Evolutionary conservation across 495 filamentous ascomycete species (phyloP), one percentile per base, ranked within the genome.

Genomic region (Penicillium coffeae): DNA sequence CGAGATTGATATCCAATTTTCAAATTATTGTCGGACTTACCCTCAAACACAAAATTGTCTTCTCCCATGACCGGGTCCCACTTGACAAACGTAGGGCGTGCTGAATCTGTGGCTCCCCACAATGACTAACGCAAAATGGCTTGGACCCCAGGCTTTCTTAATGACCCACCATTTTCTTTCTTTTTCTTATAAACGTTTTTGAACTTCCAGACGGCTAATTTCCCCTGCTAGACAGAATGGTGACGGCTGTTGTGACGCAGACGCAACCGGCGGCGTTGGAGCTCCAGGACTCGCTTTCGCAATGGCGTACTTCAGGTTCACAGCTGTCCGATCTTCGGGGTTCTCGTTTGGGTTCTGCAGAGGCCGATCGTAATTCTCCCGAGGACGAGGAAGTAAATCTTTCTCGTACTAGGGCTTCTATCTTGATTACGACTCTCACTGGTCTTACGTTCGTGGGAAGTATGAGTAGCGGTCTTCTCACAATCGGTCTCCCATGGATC

Each of bases 391-490:
- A 38, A 16, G 34, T 22, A 3, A 20, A 42, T 8, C 14, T 59
- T n/a, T 52, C 54, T 22, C 48, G 51, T n/a, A 25, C 30, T 9
- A 45, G 51, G n/a, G 58, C 54, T 12, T 30, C 54, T 6, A 52
- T 50, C 25, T 16, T 60, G 18, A 47, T 57, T 25, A 48, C 51
- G 9, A 52, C 58, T 9, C 53, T 57, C 3, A 52, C 50, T 0
- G 54, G 58, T 1, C 54, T 55, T 19, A 61, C 58, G 0, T 61
- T 61, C 41, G 48, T 61, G 5, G 54, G 58, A 0, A 55, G 54
- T 19, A 58, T 58, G 54, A 57, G 51, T 38, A 33, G 42, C 40
- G 58, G 58, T 3, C 37, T 61, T 13, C 19, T 58, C 27, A 61
- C 58, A 12, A 46, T 61, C 25, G 46, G 54, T 21, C 34, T 61